phyloP scores from a whole-genome alignment of 2,329 filamentous ascomycete species.

The Juglanconis juglandina region DNA sequence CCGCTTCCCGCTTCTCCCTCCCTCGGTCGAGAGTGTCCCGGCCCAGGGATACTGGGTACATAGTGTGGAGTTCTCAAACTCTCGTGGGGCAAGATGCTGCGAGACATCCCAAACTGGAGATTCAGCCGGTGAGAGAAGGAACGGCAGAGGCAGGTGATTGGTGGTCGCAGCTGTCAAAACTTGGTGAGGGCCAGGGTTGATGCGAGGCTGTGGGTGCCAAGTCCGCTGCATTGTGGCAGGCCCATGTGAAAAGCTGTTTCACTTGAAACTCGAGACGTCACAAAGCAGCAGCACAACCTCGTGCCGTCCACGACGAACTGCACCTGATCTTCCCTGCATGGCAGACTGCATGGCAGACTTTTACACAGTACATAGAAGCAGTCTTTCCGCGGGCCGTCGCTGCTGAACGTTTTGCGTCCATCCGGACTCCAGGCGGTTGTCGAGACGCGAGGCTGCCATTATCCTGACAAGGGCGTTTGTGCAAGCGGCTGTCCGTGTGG shows the following conservation, averaged over 20 bases:
- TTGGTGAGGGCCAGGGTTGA: neutral
- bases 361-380: neutral
- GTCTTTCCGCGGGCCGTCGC: neutral
- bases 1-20: neutral
- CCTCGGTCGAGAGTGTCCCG: neutral
- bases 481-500: neutral
- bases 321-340: neutral
- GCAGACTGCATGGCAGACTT: neutral
- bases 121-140: neutral
- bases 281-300: conserved; percentile 26
- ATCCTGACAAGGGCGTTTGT: neutral
- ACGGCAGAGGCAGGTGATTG: conserved; percentile 1
- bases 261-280: conserved; percentile 46
- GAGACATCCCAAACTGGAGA: neutral
- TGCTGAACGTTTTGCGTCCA: neutral
- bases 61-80: conserved; percentile 1
- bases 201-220: conserved; percentile 9
- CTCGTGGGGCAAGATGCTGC: neutral
- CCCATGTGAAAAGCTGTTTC: conserved; percentile 35
- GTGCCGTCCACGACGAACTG: conserved; percentile 1
- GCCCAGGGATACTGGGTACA: neutral
- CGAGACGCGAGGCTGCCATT: neutral
- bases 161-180: neutral
- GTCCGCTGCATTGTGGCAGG: conserved; percentile 22
- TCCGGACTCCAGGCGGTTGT: neutral